Conservation (phyloP, 352 stramenopile genomes). For the Globisporangium uncinulatum region DNA sequence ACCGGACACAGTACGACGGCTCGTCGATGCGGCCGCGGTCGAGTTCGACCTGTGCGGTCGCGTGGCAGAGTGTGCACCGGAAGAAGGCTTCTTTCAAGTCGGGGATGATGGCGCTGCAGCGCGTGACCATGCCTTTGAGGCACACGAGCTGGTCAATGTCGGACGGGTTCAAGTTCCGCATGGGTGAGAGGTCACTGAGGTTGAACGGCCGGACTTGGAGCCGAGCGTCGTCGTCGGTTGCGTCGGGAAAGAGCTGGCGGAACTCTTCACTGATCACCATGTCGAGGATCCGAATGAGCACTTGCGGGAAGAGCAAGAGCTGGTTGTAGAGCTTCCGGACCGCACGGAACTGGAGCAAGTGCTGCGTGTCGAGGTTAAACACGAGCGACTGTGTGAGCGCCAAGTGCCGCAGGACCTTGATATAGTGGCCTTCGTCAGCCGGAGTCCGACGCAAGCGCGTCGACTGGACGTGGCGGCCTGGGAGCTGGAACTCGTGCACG, state of each 20-base stretch:
- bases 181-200: conserved; percentile 89
- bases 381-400: conserved; percentile 77
- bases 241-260: conserved; percentile 38
- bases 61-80: conserved; percentile 92
- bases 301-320: conserved; percentile 94
- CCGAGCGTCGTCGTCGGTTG: conserved; percentile 44
- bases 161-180: conserved; percentile 95
- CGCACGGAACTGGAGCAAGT: conserved; percentile 78
- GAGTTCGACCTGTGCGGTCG: conserved; percentile 88
- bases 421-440: conserved; percentile 61
- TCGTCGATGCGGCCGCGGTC: conserved; percentile 96
- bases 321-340: conserved; percentile 94
- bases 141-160: conserved; percentile 97
- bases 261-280: conserved; percentile 94
- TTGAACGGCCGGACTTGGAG: conserved; percentile 98
- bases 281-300: conserved; percentile 96
- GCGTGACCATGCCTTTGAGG: conserved; percentile 98
- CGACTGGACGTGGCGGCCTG: conserved; percentile 11
- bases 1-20: conserved; percentile 87
- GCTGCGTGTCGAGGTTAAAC: conserved; percentile 90
- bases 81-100: conserved; percentile 99
- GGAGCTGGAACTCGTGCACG: conserved; percentile 73
- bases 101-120: conserved; percentile 94
- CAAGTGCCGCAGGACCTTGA: conserved; percentile 70
- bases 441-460: too few species aligned